Percentiles rank a stretch among this genome's conserved stretches.
Conservation (phyloP, 805 yeast genomes). For the Starmerella stigmatis region DNA sequence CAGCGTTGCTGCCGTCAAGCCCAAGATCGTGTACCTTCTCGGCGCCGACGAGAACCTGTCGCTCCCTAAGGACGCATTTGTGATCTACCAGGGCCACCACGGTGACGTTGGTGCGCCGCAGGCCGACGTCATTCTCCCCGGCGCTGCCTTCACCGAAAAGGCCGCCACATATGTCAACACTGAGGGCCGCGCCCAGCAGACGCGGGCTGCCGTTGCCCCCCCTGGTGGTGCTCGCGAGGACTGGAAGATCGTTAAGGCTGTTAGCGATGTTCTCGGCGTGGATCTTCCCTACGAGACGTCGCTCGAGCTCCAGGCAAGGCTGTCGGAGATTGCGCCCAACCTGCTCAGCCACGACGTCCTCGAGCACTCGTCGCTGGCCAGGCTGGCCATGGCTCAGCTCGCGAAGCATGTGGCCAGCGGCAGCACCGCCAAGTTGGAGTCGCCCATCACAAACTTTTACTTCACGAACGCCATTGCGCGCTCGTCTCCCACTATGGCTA, state of each 20-base stretch:
- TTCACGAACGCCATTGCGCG: constrained; percentile 81
- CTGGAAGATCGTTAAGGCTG: constrained; percentile 78
- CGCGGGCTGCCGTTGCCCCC: constrained; percentile 78
- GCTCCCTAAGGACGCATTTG: constrained; percentile 76
- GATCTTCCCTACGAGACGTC: constrained; percentile 68
- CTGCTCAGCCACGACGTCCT: constrained; percentile 62
- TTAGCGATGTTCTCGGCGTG: constrained; percentile 62
- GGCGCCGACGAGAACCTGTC: constrained; percentile 77
- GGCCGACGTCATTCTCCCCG: constrained; percentile 81
- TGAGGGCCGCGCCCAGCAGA: constrained; percentile 77
- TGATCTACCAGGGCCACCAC: constrained; percentile 83
- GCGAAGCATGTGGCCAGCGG: constrained; percentile 34
- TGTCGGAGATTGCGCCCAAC: constrained; percentile 72
- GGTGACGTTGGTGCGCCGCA: constrained; percentile 82
- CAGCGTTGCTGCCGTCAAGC: constrained; percentile 39
- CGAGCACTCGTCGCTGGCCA: constrained; percentile 53
- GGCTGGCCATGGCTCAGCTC: constrained; percentile 40
- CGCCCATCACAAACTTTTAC: constrained; percentile 73
- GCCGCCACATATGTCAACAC: constrained; percentile 77
- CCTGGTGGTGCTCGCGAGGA: constrained; percentile 89
- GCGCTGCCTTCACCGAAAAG: constrained; percentile 82
- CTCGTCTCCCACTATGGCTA: constrained; percentile 84
- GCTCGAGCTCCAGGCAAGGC: constrained; percentile 54
- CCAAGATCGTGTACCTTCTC: constrained; percentile 67
- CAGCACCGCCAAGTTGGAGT: constrained; percentile 36